Conservation (phyloP, 768 basidiomycete species). For the Boletus coccyginus region DNA sequence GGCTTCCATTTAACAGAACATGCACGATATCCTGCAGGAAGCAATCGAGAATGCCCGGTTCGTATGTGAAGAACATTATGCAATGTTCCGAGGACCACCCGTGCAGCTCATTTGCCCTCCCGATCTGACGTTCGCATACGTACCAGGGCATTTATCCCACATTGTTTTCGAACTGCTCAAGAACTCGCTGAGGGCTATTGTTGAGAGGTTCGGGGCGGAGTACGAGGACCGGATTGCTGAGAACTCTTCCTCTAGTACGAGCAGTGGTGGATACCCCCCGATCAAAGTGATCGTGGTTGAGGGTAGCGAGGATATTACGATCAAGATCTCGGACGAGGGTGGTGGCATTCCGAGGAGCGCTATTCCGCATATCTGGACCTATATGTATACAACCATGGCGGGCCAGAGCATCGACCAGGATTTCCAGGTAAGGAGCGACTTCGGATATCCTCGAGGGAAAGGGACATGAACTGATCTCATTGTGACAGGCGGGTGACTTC, state of each 20-base stretch:
- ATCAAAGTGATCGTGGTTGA: constrained; percentile 73
- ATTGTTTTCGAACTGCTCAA: constrained; percentile 97
- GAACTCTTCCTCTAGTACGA: background rate
- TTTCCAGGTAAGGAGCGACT: constrained; percentile 40
- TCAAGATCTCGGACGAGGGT: constrained; percentile 98
- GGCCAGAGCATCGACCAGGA: constrained; percentile 70
- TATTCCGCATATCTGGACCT: constrained; percentile 97
- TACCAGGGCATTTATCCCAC: constrained; percentile 94
- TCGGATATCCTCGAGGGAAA: background rate
- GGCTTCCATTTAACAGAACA: constrained; percentile 50
- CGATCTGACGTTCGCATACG: constrained; percentile 86
- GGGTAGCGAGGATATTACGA: constrained; percentile 97
- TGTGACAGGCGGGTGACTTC: constrained; percentile 72
- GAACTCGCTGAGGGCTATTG: constrained; percentile 94
- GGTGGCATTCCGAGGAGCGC: constrained; percentile 83
- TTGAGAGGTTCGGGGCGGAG: constrained; percentile 85
- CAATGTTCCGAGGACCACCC: constrained; percentile 92
- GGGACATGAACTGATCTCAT: background rate
- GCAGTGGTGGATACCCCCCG: constrained; percentile 17
- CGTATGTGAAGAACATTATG: constrained; percentile 94
- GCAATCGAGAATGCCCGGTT: constrained; percentile 96
- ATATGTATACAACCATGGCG: constrained; percentile 91
- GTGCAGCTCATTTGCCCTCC: constrained; percentile 94
- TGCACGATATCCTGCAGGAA: constrained; percentile 95
- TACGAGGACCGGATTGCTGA: constrained; percentile 47